These are phyloP conservation scores for Penicillium daleae DNA, from an alignment of 495 filamentous ascomycete genomes.

Conservation along the genomic window DNA sequence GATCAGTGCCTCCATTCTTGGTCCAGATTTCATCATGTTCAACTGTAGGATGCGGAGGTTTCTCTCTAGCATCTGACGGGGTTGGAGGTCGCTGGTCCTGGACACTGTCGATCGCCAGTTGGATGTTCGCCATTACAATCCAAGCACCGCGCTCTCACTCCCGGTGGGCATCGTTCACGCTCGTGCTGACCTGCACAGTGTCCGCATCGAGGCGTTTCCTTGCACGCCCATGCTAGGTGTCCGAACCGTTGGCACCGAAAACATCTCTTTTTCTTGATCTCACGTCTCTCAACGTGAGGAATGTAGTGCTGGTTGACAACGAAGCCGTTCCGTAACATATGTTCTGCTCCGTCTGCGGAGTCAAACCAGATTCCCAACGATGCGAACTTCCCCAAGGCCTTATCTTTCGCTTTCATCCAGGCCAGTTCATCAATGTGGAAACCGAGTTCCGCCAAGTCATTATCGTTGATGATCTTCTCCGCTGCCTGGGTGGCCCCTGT, in stretches of 20 bases:
- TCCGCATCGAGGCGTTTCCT: slow-evolving; percentile 32
- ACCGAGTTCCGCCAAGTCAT: slow-evolving; percentile 20
- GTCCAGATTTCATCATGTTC: slow-evolving; percentile 33
- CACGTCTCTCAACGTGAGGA: slow-evolving; percentile 19
- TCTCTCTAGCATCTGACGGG: slow-evolving; percentile 21
- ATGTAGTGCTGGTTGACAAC: slow-evolving; percentile 29
- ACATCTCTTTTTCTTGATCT: slow-evolving; percentile 31
- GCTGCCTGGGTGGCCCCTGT: slow-evolving; percentile 6
- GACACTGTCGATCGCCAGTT: slow-evolving; percentile 24
- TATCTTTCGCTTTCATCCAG: slow-evolving; percentile 30
- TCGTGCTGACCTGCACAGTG: slow-evolving; percentile 32
- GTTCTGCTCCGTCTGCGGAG: neutral
- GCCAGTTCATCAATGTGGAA: slow-evolving; percentile 30
- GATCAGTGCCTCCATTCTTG: slow-evolving; percentile 36
- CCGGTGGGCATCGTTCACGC: slow-evolving; percentile 23
- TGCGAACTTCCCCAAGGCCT: slow-evolving; percentile 14
- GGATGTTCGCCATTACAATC: slow-evolving; percentile 32
- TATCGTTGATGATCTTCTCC: slow-evolving; percentile 31
- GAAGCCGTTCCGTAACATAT: slow-evolving; percentile 14
- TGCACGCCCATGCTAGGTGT: slow-evolving; percentile 37
- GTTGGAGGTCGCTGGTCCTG: slow-evolving; percentile 12
- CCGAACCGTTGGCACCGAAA: slow-evolving; percentile 33
- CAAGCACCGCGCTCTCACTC: slow-evolving; percentile 23
- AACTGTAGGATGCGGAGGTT: slow-evolving; percentile 35
- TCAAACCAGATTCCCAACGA: neutral